Evolutionary conservation across 495 filamentous ascomycete genomes (phyloP), one percentile per base, ranked within the genome.

Genomic region (Hypoxylon subgilvum): DNA sequence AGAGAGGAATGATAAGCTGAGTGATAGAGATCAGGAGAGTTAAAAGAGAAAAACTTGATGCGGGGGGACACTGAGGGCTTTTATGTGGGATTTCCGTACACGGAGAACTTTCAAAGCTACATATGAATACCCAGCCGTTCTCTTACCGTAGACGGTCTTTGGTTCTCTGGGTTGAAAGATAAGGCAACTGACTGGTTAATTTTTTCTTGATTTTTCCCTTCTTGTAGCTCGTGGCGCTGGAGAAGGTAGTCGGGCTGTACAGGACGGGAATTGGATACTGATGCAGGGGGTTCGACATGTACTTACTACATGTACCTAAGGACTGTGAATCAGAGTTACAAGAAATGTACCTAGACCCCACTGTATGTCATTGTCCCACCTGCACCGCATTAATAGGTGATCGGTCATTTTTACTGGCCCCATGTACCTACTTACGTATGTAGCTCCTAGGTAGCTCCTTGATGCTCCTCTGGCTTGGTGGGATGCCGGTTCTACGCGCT

Each of bases 51-150:
- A 50, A 32, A 6, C 10, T 34, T 25, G 51, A 19, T 64, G 54
- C 54, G 61, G 61, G 61, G 60, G 61, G 60, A 40, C 54, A 14
- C 58, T 63, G 53, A 35, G n/a, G 60, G 53, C 60, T 63, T 63
- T 63, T 63, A 63, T 63, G 53, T 63, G 53, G 60, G 36, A 54
- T 63, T 47, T 53, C 47, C 53, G 49, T 22, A 34, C 47, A 48
- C 52, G 48, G 53, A 57, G 35, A 45, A 9, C 9, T 52, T 38
- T 48, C 52, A 17, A 17, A 60, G 35, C 48, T 48, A 52, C 38
- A 7, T 23, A 4, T 41, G 18, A 25, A 25, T 23, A 40, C 13
- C 17, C 10, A 18, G 13, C 17, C 17, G 4, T 13, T n/a, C 14
- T 23, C 19, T 10, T 23, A 28, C 23, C 27, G n/a, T 25, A 30